Conservation (phyloP, 192 early-diverging fungal species). For the Umbelopsis ramanniana region DNA sequence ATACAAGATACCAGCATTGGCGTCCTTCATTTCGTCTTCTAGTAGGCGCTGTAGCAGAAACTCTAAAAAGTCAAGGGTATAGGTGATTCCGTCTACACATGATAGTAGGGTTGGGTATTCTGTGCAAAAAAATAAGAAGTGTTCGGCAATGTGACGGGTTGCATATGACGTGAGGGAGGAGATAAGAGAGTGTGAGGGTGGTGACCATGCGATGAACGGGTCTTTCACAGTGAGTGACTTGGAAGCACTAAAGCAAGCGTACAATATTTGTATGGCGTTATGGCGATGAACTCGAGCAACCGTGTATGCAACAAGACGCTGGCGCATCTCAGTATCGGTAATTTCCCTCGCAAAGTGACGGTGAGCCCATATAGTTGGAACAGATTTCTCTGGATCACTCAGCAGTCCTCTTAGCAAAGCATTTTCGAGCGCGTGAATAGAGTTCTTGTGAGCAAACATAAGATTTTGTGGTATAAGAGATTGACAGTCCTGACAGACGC, state of each 20-base stretch:
- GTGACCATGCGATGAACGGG: constrained; percentile 17
- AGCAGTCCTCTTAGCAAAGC: neutral
- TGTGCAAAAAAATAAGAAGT: constrained; percentile 40
- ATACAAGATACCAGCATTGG: constrained; percentile 31
- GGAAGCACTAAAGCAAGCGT: constrained; percentile 34
- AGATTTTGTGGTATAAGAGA: constrained; percentile 8
- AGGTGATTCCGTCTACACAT: constrained; percentile 39
- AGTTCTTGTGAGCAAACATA: constrained; percentile 19
- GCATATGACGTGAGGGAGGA: constrained; percentile 16
- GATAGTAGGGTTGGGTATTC: constrained; percentile 38
- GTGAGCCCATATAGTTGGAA: constrained; percentile 32
- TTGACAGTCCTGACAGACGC: constrained; percentile 23
- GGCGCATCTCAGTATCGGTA: constrained; percentile 9
- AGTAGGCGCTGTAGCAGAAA: constrained; percentile 29
- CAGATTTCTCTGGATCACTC: constrained; percentile 34
- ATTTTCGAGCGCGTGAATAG: constrained; percentile 6
- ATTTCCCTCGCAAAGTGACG: constrained; percentile 22
- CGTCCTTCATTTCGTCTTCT: constrained; percentile 29
- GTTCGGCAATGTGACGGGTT: constrained; percentile 23
- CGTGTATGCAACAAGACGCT: constrained; percentile 4
- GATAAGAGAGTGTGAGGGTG: constrained; percentile 8
- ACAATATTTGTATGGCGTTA: constrained; percentile 35
- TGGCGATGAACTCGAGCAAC: constrained; percentile 25
- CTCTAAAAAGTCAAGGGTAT: constrained; percentile 35
- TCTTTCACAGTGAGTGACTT: constrained; percentile 19